Conservation (phyloP, 495 filamentous ascomycete genomes). For the Penicillium argentinense region DNA sequence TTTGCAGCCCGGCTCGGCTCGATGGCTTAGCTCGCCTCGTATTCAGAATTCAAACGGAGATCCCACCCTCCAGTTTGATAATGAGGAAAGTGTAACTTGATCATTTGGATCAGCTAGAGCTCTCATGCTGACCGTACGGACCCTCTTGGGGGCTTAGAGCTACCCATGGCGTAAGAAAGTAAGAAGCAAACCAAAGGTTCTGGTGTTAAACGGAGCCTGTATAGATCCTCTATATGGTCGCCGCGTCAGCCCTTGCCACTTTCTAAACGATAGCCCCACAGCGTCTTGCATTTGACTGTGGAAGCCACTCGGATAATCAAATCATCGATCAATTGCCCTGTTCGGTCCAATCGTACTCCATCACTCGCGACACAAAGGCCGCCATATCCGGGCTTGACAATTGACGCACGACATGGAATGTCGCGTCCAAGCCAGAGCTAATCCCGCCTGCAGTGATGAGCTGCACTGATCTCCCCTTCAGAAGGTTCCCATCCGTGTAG, state of each 20-base stretch:
- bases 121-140: background rate
- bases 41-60: conserved; percentile 1
- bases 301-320: no score
- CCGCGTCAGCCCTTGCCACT: no score
- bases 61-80: background rate
- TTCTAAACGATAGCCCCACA: no score
- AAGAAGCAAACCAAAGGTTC: no score
- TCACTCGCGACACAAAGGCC: conserved; percentile 62
- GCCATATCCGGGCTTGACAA: conserved; percentile 67
- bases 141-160: background rate
- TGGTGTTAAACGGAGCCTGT: no score
- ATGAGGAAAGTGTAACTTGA: conserved; percentile 5
- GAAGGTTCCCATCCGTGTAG: conserved; percentile 65
- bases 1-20: conserved; percentile 4
- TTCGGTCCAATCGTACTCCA: conserved; percentile 71
- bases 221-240: no score
- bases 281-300: no score
- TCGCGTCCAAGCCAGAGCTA: conserved; percentile 74
- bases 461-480: conserved; percentile 67
- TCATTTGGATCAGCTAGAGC: background rate
- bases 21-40: conserved; percentile 1
- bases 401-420: conserved; percentile 73
- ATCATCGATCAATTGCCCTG: conserved; percentile 59
- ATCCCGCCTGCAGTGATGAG: conserved; percentile 77
- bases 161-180: no score